Percentiles rank a stretch among this genome's conserved stretches.
Conservation (phyloP, 306 rosid genomes). For the Sesbania bispinosa region DNA sequence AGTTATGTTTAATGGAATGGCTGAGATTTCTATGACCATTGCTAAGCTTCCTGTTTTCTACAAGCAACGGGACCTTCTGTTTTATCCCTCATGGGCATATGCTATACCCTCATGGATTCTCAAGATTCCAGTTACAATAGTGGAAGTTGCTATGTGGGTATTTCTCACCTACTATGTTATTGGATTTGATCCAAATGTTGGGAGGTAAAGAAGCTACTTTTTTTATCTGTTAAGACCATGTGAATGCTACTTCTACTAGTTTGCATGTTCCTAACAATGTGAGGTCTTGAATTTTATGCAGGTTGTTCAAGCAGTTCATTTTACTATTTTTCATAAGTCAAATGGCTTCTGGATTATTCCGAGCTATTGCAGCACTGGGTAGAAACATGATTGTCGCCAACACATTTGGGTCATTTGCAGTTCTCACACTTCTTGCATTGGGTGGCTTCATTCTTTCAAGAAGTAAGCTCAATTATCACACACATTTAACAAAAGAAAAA, state of each 20-base stretch:
- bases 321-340: constrained; percentile 32
- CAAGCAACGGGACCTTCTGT: constrained; percentile 64
- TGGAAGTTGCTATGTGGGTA: constrained; percentile 53
- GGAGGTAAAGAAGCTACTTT: constrained; percentile 34
- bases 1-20: constrained; percentile 49
- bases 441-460: constrained; percentile 50
- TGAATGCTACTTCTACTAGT: background rate
- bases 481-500: background rate
- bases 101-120: constrained; percentile 58
- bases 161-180: constrained; percentile 52
- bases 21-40: constrained; percentile 53
- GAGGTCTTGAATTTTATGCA: constrained; percentile 16
- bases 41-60: constrained; percentile 61
- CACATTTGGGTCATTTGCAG: constrained; percentile 44
- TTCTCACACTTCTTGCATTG: constrained; percentile 32
- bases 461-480: constrained; percentile 24
- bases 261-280: background rate
- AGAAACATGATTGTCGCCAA: constrained; percentile 51
- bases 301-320: constrained; percentile 48
- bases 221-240: background rate
- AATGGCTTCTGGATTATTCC: constrained; percentile 50
- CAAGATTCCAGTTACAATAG: constrained; percentile 44
- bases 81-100: constrained; percentile 65
- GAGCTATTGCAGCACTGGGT: constrained; percentile 39
- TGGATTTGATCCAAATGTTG: constrained; percentile 56